These are phyloP conservation scores for Ogataea nakhonphanomensis DNA, from an alignment of 805 yeast species.

Conservation along the genomic window DNA sequence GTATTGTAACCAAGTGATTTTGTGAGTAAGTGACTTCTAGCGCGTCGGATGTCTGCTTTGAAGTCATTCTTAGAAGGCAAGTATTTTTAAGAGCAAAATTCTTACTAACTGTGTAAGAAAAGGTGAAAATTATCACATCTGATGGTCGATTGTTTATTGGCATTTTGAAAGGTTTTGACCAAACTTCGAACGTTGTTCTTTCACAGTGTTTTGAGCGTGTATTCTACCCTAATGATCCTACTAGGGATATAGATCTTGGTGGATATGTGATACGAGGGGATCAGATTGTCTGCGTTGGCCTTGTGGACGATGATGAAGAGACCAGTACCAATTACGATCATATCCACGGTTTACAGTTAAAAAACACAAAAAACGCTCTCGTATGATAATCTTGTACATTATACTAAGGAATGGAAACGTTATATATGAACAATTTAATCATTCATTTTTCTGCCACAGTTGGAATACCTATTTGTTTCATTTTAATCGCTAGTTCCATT, in stretches of 20 bases:
- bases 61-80: conserved; percentile 26
- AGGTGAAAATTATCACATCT: conserved; percentile 53
- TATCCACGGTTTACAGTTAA: conserved; percentile 24
- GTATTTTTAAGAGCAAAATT: conserved; percentile 3
- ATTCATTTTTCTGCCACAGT: conserved; percentile 31
- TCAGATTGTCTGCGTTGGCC: conserved; percentile 53
- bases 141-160: conserved; percentile 54
- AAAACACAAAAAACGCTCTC: conserved; percentile 32
- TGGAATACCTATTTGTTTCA: conserved; percentile 68
- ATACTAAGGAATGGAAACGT: neutral
- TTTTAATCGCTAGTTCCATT: conserved; percentile 77
- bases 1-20: neutral
- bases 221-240: conserved; percentile 39
- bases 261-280: conserved; percentile 57
- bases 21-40: neutral
- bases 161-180: conserved; percentile 57
- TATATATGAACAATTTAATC: neutral
- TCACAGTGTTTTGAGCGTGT: conserved; percentile 50
- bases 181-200: conserved; percentile 57
- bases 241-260: conserved; percentile 43
- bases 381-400: conserved; percentile 11
- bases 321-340: conserved; percentile 39
- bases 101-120: conserved; percentile 34
- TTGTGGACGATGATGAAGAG: conserved; percentile 43
- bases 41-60: conserved; percentile 22